Conservation (phyloP, 2,329 filamentous ascomycete species). For the Macrophomina pseudophaseolina region DNA sequence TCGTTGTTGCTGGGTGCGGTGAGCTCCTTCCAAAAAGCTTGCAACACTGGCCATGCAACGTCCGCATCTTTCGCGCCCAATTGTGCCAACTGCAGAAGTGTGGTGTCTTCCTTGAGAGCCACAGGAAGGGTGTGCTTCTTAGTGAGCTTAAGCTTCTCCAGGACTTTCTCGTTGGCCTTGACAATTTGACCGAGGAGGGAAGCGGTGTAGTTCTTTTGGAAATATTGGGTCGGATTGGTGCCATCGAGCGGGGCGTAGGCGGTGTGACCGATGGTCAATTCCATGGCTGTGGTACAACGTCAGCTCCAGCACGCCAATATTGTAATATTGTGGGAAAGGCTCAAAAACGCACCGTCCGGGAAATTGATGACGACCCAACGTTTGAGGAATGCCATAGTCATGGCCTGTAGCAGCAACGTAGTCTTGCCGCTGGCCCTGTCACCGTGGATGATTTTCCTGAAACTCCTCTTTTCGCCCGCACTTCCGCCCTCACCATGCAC, state of each 20-base stretch:
- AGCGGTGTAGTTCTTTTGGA: slow-evolving; percentile 78
- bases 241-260: slow-evolving; percentile 75
- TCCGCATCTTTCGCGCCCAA: slow-evolving; percentile 75
- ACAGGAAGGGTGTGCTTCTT: slow-evolving; percentile 64
- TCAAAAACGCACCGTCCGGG: slow-evolving; percentile 73
- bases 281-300: slow-evolving; percentile 64
- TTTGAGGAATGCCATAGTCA: slow-evolving; percentile 80
- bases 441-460: slow-evolving; percentile 74
- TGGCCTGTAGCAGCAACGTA: slow-evolving; percentile 79
- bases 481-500: slow-evolving; percentile 56
- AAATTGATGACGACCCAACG: slow-evolving; percentile 89
- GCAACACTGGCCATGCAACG: slow-evolving; percentile 78
- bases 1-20: slow-evolving; percentile 51
- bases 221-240: slow-evolving; percentile 63
- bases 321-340: too few species aligned
- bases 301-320: not conserved
- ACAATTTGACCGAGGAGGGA: slow-evolving; percentile 74
- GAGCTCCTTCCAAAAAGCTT: slow-evolving; percentile 82
- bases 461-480: slow-evolving; percentile 55
- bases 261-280: slow-evolving; percentile 78
- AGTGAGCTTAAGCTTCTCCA: slow-evolving; percentile 60
- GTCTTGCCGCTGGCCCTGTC: slow-evolving; percentile 83
- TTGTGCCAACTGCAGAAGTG: slow-evolving; percentile 69
- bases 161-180: slow-evolving; percentile 71
- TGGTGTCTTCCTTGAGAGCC: slow-evolving; percentile 61